Conservation (phyloP, 345 rosid genomes). For the Sapria himalayana region DNA sequence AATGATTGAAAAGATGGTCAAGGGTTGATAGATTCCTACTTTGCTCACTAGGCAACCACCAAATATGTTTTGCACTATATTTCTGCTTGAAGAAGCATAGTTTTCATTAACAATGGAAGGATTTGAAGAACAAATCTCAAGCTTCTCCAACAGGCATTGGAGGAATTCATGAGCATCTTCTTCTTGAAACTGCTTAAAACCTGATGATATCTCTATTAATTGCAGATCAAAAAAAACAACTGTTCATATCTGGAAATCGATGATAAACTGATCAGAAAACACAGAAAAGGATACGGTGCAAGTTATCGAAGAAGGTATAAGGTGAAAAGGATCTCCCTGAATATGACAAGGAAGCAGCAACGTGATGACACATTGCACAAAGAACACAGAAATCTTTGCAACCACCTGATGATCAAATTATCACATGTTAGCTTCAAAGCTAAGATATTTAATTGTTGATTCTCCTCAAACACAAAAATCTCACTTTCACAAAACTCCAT, state of each 20-base stretch:
- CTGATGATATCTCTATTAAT: constrained; percentile 26
- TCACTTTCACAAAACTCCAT: constrained; percentile 25
- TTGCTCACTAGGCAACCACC: constrained; percentile 55
- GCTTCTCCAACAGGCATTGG: constrained; percentile 47
- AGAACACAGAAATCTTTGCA: constrained; percentile 34
- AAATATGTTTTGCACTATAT: constrained; percentile 38
- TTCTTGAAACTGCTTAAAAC: no score
- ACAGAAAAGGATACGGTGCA: constrained; percentile 40
- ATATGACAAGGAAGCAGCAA: constrained; percentile 24
- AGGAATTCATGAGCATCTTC: constrained; percentile 88
- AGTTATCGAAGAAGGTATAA: constrained; percentile 21
- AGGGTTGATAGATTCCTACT: constrained; percentile 16
- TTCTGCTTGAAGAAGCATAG: constrained; percentile 13
- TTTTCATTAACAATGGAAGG: constrained; percentile 8
- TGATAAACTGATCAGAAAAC: background rate
- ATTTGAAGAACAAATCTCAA: constrained; percentile 39
- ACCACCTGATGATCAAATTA: constrained; percentile 23
- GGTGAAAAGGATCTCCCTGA: constrained; percentile 33
- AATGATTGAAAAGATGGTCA: background rate
- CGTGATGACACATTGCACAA: constrained; percentile 28
- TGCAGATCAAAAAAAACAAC: constrained; percentile 20
- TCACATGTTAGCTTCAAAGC: constrained; percentile 2
- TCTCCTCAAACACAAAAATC: background rate
- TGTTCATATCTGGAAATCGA: background rate
- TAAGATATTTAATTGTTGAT: background rate